A percentile compares a stretch with the other conserved stretches of the same genome.
Conservation (phyloP, 1,139 yeast genomes). For the Hyphopichia pseudoburtonii region DNA sequence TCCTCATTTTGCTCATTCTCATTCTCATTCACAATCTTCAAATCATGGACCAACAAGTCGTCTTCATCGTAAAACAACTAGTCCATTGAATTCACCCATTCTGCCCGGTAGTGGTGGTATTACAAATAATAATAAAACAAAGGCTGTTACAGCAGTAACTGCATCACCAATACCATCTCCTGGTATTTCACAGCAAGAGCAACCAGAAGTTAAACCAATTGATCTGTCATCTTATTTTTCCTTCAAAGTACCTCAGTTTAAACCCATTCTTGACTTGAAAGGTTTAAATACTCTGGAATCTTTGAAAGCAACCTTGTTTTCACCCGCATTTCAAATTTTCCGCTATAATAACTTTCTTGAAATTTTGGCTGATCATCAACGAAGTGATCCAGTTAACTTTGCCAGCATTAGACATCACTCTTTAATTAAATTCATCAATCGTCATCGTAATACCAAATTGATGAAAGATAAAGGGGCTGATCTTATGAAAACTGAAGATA, state of each 20-base stretch:
- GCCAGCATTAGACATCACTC: conserved; percentile 41
- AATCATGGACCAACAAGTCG: background rate
- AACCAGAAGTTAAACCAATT: background rate
- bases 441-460: conserved; percentile 18
- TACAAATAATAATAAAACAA: background rate
- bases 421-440: conserved; percentile 31
- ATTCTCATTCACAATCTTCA: conserved; percentile 3
- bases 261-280: conserved; percentile 23
- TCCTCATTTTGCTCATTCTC: conserved; percentile 1
- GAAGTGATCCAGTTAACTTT: conserved; percentile 42
- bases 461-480: conserved; percentile 7
- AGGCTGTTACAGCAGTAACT: background rate
- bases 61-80: background rate
- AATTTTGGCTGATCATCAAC: conserved; percentile 32
- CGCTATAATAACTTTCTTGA: conserved; percentile 38
- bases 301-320: conserved; percentile 20
- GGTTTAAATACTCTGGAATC: conserved; percentile 25
- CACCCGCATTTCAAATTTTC: conserved; percentile 34
- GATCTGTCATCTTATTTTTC: conserved; percentile 2
- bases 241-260: conserved; percentile 15
- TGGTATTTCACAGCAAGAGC: background rate
- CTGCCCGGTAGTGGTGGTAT: background rate
- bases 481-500: conserved; percentile 16
- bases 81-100: conserved; percentile 1
- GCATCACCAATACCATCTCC: background rate